Evolutionary conservation across 106 monocot genomes (phyloP).

Genomic region (Dendrobium nobile): DNA sequence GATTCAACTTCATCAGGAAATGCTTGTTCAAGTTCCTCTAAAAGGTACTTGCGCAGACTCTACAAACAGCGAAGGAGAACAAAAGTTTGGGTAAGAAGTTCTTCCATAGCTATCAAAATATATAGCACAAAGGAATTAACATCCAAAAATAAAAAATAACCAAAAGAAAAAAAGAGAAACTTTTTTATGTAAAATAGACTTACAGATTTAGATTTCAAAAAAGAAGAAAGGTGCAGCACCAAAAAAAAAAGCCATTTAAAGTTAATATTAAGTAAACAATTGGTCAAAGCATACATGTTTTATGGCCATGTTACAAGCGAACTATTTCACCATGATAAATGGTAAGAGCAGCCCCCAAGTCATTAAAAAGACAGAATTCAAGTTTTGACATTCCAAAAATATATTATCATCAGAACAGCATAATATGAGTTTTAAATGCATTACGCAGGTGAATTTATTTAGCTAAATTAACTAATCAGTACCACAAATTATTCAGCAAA

Average conservation of each 20-base stretch:
- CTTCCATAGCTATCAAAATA: not conserved
- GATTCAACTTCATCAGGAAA: conserved; percentile 86
- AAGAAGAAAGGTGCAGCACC: not conserved
- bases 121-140: not conserved
- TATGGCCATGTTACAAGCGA: not conserved
- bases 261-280: not conserved
- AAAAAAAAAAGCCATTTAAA: not conserved
- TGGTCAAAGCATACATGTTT: not conserved
- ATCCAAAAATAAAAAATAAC: not conserved
- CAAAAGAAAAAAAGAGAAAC: not conserved
- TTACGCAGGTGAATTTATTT: not conserved
- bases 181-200: not conserved
- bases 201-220: not conserved
- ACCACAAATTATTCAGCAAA: too few species aligned
- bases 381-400: not conserved
- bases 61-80: conserved; percentile 13
- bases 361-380: not conserved
- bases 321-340: not conserved
- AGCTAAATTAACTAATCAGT: too few species aligned
- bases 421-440: not conserved
- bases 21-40: conserved; percentile 81
- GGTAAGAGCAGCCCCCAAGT: not conserved
- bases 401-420: not conserved
- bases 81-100: not conserved
- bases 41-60: conserved; percentile 69